Evolutionary conservation across 1,139 yeast species (phyloP).

Genomic region (Pneumocystis wakefieldiae): DNA sequence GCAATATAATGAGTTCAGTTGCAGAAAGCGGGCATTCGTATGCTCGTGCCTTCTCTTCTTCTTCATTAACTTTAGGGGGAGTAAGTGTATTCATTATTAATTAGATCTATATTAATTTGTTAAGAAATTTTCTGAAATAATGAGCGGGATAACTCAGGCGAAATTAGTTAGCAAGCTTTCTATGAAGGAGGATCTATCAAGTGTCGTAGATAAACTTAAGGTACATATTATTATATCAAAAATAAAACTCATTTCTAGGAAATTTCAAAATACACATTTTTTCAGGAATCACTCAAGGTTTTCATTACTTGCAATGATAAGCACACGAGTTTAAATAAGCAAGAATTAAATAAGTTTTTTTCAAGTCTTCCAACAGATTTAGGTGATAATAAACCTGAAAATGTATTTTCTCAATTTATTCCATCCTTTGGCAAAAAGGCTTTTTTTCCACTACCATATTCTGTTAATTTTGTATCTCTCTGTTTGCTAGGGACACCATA

Average conservation of each 20-base stretch:
- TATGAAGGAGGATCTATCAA: conserved; percentile 39
- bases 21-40: conserved; percentile 83
- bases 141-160: conserved; percentile 65
- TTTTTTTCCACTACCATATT: conserved; percentile 65
- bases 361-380: neutral
- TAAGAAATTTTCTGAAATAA: conserved; percentile 39
- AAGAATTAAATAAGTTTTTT: neutral
- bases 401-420: neutral
- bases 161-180: conserved; percentile 52
- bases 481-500: conserved; percentile 58
- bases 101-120: neutral
- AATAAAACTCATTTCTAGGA: neutral
- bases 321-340: neutral
- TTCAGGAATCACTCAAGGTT: neutral
- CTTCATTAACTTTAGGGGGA: conserved; percentile 47
- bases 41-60: conserved; percentile 55
- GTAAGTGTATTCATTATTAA: neutral
- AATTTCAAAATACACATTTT: neutral
- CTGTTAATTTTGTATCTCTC: conserved; percentile 69
- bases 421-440: conserved; percentile 22
- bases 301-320: conserved; percentile 2
- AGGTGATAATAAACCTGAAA: neutral
- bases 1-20: conserved; percentile 54
- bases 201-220: conserved; percentile 20
- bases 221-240: conserved; percentile 13